These are phyloP conservation scores for Vitis hybrid DNA, from an alignment of 177 flowering plant genomes.

Conservation along the genomic window DNA sequence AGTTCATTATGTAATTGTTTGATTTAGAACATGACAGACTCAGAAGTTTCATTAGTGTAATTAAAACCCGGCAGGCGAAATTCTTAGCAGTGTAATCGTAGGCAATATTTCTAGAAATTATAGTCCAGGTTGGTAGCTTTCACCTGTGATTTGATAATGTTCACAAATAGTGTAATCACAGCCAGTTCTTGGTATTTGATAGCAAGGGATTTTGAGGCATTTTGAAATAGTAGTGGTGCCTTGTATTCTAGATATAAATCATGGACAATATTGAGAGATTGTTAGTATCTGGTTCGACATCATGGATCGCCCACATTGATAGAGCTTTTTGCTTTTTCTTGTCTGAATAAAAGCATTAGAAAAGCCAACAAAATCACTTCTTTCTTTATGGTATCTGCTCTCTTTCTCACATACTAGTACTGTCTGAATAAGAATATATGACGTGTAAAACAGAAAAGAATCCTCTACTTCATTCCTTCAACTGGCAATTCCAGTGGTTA, in stretches of 20 bases:
- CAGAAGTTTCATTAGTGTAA: too few species aligned
- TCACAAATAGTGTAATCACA: too few species aligned
- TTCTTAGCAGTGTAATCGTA: too few species aligned
- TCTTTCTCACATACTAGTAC: neutral
- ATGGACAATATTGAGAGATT: conserved; percentile 2
- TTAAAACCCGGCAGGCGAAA: too few species aligned
- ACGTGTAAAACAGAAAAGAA: conserved; percentile 14
- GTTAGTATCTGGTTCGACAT: conserved; percentile 23
- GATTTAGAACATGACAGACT: too few species aligned
- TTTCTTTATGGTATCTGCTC: conserved; percentile 18
- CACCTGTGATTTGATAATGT: too few species aligned
- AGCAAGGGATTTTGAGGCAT: neutral
- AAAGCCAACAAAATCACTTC: conserved; percentile 12
- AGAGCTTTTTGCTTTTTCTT: conserved; percentile 4
- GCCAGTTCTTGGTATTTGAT: neutral
- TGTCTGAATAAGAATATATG: conserved; percentile 11
- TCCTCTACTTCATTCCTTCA: neutral
- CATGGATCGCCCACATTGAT: conserved; percentile 8
- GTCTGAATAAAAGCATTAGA: conserved; percentile 6
- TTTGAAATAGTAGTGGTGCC: neutral
- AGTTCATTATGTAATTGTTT: too few species aligned
- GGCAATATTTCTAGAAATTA: too few species aligned
- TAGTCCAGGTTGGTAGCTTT: too few species aligned
- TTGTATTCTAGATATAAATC: conserved; percentile 1
- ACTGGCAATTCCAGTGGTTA: conserved; percentile 8